These are phyloP conservation scores for Paramyrothecium sp. DNA, from an alignment of 2,329 filamentous ascomycete genomes.

Conservation along the genomic window DNA sequence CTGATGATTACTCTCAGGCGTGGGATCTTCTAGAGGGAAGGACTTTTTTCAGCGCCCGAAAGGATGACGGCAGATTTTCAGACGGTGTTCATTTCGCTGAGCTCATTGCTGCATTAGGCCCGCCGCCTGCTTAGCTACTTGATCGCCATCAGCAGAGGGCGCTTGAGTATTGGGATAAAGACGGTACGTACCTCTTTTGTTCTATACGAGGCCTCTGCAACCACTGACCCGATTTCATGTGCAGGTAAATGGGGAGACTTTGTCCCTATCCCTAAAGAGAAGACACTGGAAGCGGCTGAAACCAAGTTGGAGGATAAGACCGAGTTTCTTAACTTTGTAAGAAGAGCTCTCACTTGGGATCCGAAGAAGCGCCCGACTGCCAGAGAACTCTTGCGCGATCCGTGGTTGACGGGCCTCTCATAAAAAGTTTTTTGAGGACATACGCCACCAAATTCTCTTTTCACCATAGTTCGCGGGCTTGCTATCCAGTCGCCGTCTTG, in stretches of 20 bases:
- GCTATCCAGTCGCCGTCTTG: too few species aligned
- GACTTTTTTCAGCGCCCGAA: constrained; percentile 16
- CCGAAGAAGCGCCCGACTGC: constrained; percentile 18
- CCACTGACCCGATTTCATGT: background rate
- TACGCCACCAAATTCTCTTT: too few species aligned
- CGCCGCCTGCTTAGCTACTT: constrained; percentile 15
- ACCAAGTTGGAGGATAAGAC: constrained; percentile 13
- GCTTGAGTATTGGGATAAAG: constrained; percentile 18
- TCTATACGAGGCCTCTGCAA: background rate
- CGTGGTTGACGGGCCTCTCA: constrained; percentile 20
- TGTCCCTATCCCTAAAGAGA: constrained; percentile 15
- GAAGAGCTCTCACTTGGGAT: constrained; percentile 18
- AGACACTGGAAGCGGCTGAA: constrained; percentile 15
- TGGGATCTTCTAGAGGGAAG: constrained; percentile 19
- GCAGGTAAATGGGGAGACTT: constrained; percentile 17
- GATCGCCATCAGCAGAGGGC: constrained; percentile 9
- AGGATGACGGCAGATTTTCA: constrained; percentile 16
- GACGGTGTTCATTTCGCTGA: constrained; percentile 19
- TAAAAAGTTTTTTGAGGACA: too few species aligned
- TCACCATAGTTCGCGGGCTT: too few species aligned
- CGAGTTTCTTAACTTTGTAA: constrained; percentile 16
- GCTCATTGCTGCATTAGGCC: constrained; percentile 19
- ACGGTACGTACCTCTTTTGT: constrained; percentile 11
- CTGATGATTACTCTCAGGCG: too few species aligned
- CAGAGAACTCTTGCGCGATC: constrained; percentile 18